Evolutionary conservation across 768 basidiomycete species (phyloP).

Genomic region (Sarcodon sp.): DNA sequence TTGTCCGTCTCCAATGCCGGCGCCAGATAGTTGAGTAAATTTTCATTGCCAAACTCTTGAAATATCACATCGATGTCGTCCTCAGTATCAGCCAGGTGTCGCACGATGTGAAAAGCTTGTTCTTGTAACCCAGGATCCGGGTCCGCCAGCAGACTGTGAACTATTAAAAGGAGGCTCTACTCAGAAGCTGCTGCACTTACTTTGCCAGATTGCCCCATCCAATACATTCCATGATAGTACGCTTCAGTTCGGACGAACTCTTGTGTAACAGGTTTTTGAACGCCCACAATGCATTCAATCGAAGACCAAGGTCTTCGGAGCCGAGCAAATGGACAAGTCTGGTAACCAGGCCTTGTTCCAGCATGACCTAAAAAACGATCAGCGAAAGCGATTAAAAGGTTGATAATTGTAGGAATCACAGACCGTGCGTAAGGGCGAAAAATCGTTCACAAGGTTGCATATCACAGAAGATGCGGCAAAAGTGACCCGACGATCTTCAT

Average conservation of each 20-base stretch:
- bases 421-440: conserved; percentile 68
- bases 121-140: conserved; percentile 46
- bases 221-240: conserved; percentile 50
- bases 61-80: conserved; percentile 53
- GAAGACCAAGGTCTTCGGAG: conserved; percentile 39
- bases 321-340: conserved; percentile 48
- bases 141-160: conserved; percentile 39
- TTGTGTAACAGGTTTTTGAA: conserved; percentile 74
- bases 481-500: conserved; percentile 60
- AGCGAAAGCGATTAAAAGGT: background rate
- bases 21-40: conserved; percentile 32
- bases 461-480: conserved; percentile 61
- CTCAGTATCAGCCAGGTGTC: conserved; percentile 56
- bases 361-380: conserved; percentile 32
- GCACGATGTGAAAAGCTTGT: conserved; percentile 54
- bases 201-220: conserved; percentile 48
- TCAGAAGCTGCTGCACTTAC: conserved; percentile 24
- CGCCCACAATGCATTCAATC: conserved; percentile 73
- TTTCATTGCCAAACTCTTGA: conserved; percentile 32
- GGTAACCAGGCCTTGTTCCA: conserved; percentile 56
- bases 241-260: conserved; percentile 45
- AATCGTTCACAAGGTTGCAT: conserved; percentile 80
- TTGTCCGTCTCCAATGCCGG: conserved; percentile 35
- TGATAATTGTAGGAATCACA: conserved; percentile 13
- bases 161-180: background rate